Evolutionary conservation across 306 rosid species (phyloP).

Genomic region (Prunus salicina): DNA sequence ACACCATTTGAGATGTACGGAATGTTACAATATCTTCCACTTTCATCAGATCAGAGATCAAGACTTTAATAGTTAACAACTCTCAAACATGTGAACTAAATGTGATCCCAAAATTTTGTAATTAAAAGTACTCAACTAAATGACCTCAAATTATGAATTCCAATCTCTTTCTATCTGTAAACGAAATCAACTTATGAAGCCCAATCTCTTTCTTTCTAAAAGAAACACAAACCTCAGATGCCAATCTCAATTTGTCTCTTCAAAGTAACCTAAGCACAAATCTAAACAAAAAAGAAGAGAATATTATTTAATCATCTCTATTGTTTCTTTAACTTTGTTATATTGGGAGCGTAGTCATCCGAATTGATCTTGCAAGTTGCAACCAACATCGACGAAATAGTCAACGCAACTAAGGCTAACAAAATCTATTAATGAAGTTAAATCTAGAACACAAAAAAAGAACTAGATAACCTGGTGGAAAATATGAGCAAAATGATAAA

Average conservation of each 20-base stretch:
- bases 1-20: neutral
- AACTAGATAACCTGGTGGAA: neutral
- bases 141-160: neutral
- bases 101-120: neutral
- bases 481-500: neutral
- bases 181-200: neutral
- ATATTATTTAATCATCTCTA: neutral
- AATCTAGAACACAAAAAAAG: neutral
- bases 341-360: too few species aligned
- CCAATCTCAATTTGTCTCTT: neutral
- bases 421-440: neutral
- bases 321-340: neutral
- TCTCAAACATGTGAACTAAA: neutral
- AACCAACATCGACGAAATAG: neutral
- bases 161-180: neutral
- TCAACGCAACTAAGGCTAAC: neutral
- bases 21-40: neutral
- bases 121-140: neutral
- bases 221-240: neutral
- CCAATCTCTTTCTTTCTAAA: neutral
- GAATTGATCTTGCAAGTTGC: neutral
- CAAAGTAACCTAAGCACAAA: neutral
- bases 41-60: neutral
- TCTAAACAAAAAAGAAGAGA: neutral
- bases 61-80: neutral